Evolutionary conservation across 1,139 yeast genomes (phyloP), one percentile per base, ranked within the genome.

Genomic region (Kurtzmaniella quercitrusa): DNA sequence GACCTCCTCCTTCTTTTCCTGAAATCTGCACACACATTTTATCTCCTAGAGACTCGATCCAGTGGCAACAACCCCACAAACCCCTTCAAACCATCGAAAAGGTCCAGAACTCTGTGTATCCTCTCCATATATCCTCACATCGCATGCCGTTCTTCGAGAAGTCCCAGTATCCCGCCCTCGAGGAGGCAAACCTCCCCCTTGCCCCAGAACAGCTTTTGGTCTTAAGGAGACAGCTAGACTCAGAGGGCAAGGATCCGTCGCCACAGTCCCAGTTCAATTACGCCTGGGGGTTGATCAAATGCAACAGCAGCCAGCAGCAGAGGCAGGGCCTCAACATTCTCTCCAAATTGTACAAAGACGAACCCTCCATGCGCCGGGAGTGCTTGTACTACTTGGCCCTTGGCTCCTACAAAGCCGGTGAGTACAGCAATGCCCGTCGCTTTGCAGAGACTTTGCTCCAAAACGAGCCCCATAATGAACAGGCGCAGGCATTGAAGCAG

Each of bases 221-320:
- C 3, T 75, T 93, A 37, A 81, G 79, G 48, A 78, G 83, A 55
- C 97, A 91, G 55, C 88, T 89, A 39, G 79, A 82, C 31, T 72
- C 85, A 2, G 98, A 94, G 60, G 83, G 86, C 36, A 95, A 94
- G 9, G 70, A 77, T 41, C 91, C 89, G 1, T 75, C 90, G 0
- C 75, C 88, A 0, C 97, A 89, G 61, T 85, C 96, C 3, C 78
- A 82, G 47, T 94, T 94, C 73, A 94, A 93, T 63, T 88, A 87
- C 56, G 95, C 97, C 1, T 94, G 99, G 98, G 98, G 95, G 1
- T 70, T 93, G 44, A 79, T 94, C 49, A 90, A 90, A 59, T 81
- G 95, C 4, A 57, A 64, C 41, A 68, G 72, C 39, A 71, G 72
- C 19, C 73, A 72, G 41, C 83, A 86, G 48, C 95, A 88, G 57